Base-by-base conservation (phyloP, 1,284 basidiomycete genomes). In the Austroboletus olivaceoglutinosus region DNA sequence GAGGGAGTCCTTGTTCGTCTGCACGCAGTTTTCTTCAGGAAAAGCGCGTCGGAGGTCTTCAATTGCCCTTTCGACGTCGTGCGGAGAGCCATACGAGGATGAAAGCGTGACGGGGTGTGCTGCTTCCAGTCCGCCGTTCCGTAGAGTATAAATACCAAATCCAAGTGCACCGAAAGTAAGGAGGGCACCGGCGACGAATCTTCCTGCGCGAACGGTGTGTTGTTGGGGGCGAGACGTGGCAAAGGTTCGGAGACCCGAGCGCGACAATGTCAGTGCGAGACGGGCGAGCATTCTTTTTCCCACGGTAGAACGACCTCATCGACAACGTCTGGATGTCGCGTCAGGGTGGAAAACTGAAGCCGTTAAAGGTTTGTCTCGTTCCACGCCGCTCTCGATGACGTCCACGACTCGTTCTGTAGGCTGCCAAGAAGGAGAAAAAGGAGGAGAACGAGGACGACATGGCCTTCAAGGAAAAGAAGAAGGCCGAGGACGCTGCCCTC, bases 331-430 rank as follows among this genome's bases (percentile, higher is more conserved):
- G 7, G 34, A 89, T 89, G 86, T 78, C 85, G 40, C 80, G 88
- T 72, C 84, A 89, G 75, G 89, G 86, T 55, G 88, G 88, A 64
- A 91, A 91, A 72, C 65, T 85, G 47, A 91, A 91, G 77, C 89
- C 89, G 51, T 72, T 85, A 43, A 85, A 86, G 81, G 83, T 78
- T 45, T 43, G 18, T 45, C 12, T 22, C 21, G 18, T 6, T 42
- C 27, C 19, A 10, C 10, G n/a, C 23, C 38, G 25, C 7, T 16
- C 30, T 30, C 23, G 15, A n/a, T 34, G 25, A 18, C 21, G 7
- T 6, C 21, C 19, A 8, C 21, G 23, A 48, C 5, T 31, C 29
- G 37, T 31, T 51, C 21, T 25, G 19, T 55, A 91, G 88, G 81
- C 85, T 53, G 76, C 88, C 23, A 91, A 89, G 80, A 90, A 90